Conservation (phyloP, 2,329 filamentous ascomycete genomes). For the Alternaria solani region DNA sequence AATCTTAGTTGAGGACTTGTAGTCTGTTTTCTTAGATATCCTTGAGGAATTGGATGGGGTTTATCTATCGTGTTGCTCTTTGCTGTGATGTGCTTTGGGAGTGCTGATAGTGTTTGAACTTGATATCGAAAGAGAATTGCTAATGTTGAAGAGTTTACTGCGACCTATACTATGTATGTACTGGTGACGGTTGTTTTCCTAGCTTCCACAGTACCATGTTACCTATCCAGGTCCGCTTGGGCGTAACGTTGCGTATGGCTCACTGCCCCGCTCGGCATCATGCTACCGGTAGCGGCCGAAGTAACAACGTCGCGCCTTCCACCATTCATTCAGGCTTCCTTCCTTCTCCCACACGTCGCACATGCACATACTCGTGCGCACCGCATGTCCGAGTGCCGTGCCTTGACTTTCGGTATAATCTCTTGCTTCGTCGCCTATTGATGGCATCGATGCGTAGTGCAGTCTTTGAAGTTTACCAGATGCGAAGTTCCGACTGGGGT, state of each 20-base stretch:
- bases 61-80: background rate
- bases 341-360: background rate
- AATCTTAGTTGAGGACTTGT: background rate
- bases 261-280: background rate
- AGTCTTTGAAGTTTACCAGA: background rate
- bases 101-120: too few relatives aligned
- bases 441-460: background rate
- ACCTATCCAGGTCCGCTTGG: too few relatives aligned
- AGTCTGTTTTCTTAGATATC: background rate
- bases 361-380: background rate
- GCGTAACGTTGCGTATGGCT: background rate
- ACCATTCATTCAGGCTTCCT: background rate
- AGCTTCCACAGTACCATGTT: background rate
- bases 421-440: background rate
- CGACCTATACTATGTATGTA: background rate
- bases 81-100: background rate
- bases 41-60: background rate
- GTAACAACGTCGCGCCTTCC: background rate
- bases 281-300: background rate
- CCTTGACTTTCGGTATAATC: accelerated
- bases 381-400: accelerated
- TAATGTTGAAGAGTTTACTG: background rate
- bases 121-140: background rate
- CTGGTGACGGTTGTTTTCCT: background rate
- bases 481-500: background rate